Conservation (phyloP, 2,329 filamentous ascomycete genomes). For the Diaporthe sp. region DNA sequence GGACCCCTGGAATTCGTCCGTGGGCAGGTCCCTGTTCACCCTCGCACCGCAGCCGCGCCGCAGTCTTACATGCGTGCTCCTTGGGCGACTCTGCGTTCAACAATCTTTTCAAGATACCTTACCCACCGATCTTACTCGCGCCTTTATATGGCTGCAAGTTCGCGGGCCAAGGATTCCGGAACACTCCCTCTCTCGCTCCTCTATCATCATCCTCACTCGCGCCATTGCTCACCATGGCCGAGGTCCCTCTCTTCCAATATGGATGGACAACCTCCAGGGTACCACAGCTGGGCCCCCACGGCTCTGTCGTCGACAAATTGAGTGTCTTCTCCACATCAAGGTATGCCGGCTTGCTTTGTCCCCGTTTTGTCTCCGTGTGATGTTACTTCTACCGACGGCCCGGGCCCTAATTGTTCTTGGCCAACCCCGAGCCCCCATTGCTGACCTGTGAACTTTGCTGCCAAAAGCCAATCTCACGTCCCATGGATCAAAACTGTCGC, state of each 20-base stretch:
- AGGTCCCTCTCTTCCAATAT: constrained; percentile 16
- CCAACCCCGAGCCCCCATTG: not conserved
- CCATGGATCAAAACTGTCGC: constrained; percentile 32
- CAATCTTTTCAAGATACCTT: constrained; percentile 23
- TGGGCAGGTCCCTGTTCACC: constrained; percentile 10
- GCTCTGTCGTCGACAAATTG: not conserved
- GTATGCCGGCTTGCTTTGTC: constrained; percentile 19
- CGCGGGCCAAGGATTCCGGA: not conserved
- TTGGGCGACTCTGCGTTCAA: not conserved
- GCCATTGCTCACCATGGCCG: constrained; percentile 18
- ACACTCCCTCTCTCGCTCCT: not conserved
- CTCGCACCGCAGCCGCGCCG: not conserved
- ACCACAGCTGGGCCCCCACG: not conserved
- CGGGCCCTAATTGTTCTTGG: constrained; percentile 1
- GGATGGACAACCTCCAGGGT: constrained; percentile 21
- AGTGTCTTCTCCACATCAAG: not conserved
- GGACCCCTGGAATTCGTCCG: constrained; percentile 11
- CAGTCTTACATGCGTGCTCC: constrained; percentile 27
- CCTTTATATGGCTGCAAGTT: constrained; percentile 16
- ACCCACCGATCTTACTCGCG: constrained; percentile 3
- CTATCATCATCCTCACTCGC: not conserved
- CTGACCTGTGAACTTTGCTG: constrained; percentile 5
- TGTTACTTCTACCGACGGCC: constrained; percentile 18
- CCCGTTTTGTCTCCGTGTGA: not conserved
- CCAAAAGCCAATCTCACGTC: constrained; percentile 28